A percentile compares a stretch with the other conserved stretches of the same genome.
phyloP scores from a whole-genome alignment of 768 basidiomycete genomes.

The Melanogaster broomeanus region DNA sequence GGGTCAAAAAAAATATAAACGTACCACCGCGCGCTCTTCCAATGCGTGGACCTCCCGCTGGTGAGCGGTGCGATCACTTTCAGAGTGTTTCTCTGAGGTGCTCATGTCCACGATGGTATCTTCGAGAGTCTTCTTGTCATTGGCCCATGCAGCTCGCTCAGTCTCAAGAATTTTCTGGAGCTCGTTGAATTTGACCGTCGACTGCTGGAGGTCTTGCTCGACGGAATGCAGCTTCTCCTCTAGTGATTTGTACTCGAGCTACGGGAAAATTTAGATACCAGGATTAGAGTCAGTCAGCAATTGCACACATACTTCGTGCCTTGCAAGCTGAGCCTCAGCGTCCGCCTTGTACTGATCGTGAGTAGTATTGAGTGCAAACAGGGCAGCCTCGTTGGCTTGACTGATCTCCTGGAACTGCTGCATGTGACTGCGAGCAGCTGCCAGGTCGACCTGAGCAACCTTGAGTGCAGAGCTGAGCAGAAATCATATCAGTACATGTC shows the following conservation, averaged over 20 bases:
- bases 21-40: conserved; percentile 70
- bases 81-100: conserved; percentile 67
- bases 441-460: conserved; percentile 75
- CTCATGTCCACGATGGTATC: conserved; percentile 81
- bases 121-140: conserved; percentile 81
- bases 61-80: conserved; percentile 61
- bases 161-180: conserved; percentile 65
- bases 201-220: conserved; percentile 53
- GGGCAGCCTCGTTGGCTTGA: conserved; percentile 76
- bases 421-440: conserved; percentile 67
- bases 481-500: neutral
- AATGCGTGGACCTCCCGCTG: conserved; percentile 67
- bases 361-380: conserved; percentile 66
- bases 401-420: conserved; percentile 88
- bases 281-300: too few species aligned
- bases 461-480: conserved; percentile 66
- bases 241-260: conserved; percentile 68
- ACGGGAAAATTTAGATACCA: neutral
- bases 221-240: conserved; percentile 59
- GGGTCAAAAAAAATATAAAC: conserved; percentile 4
- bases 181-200: conserved; percentile 52
- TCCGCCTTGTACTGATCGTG: conserved; percentile 80
- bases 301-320: conserved; percentile 56
- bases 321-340: conserved; percentile 67
- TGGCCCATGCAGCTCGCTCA: conserved; percentile 69